A percentile compares a stretch with the other conserved stretches of the same genome.
These are phyloP conservation scores for Parachaetomium inaequale DNA, from an alignment of 495 filamentous ascomycete species.

Conservation along the genomic window DNA sequence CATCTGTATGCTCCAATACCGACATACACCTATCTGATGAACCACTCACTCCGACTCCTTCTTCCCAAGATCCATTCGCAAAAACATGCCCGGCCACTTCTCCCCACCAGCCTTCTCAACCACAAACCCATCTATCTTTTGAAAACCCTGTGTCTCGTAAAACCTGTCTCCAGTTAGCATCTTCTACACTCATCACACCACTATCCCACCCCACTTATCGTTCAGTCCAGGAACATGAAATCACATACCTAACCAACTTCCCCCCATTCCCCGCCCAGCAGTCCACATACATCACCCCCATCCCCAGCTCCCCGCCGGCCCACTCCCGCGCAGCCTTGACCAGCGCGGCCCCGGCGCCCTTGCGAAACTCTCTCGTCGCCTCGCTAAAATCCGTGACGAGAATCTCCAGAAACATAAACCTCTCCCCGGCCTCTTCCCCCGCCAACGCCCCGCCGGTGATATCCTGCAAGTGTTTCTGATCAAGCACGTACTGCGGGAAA, in stretches of 20 bases:
- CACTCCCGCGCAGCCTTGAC: slow-evolving; percentile 12
- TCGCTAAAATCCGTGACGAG: slow-evolving; percentile 16
- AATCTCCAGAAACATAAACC: slow-evolving; percentile 16
- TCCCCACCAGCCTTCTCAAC: slow-evolving; percentile 13
- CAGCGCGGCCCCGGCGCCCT: slow-evolving; percentile 17
- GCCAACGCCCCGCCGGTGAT: not conserved
- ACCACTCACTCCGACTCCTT: not conserved
- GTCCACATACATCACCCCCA: slow-evolving; percentile 20
- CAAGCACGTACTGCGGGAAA: slow-evolving; percentile 6
- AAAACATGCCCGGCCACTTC: slow-evolving; percentile 18
- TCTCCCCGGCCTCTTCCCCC: not conserved
- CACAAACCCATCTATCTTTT: slow-evolving; percentile 13
- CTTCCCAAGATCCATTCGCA: slow-evolving; percentile 14
- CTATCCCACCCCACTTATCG: not conserved
- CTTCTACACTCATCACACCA: too few species aligned
- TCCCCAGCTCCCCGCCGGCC: slow-evolving; percentile 12
- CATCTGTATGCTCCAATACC: not conserved
- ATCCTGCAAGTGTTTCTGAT: slow-evolving; percentile 12
- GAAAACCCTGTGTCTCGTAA: slow-evolving; percentile 14
- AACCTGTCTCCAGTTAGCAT: slow-evolving; percentile 9
- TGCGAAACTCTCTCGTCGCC: slow-evolving; percentile 10
- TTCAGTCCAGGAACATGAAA: not conserved
- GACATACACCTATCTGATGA: not conserved
- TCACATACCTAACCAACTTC: slow-evolving; percentile 13
- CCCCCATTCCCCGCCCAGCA: slow-evolving; percentile 21